phyloP scores from a whole-genome alignment of 345 rosid genomes.

The Euphorbia tirucalli region DNA sequence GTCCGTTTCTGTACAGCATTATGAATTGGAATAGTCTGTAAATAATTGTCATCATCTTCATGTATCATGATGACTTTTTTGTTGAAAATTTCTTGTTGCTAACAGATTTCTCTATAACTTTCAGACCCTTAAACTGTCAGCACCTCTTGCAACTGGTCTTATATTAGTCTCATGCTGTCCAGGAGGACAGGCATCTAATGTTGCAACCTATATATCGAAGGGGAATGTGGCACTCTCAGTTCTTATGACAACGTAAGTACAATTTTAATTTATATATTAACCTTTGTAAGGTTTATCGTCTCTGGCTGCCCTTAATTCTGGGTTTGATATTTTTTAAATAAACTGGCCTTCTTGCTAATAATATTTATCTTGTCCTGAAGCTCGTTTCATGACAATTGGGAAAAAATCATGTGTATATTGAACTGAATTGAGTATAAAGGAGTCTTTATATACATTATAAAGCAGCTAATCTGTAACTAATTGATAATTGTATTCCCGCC shows the following conservation, averaged over 20 bases:
- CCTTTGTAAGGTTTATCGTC: slow-evolving; percentile 14
- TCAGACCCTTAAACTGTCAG: slow-evolving; percentile 82
- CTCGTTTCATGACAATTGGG: neutral
- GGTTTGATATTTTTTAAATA: neutral
- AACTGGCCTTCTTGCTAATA: neutral
- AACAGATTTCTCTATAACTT: slow-evolving; percentile 23
- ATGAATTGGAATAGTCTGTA: neutral
- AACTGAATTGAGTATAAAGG: neutral
- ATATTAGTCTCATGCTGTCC: slow-evolving; percentile 98
- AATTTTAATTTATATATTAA: neutral
- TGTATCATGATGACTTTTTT: neutral
- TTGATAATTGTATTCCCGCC: too few species aligned
- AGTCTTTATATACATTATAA: neutral
- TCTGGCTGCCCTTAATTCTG: slow-evolving; percentile 1
- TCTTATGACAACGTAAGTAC: slow-evolving; percentile 91
- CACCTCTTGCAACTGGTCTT: slow-evolving; percentile 96
- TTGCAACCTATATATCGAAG: slow-evolving; percentile 92
- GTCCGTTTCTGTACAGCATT: too few species aligned
- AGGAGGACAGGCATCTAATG: slow-evolving; percentile 96
- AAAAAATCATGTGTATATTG: neutral
- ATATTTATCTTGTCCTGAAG: neutral
- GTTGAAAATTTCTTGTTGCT: slow-evolving; percentile 14
- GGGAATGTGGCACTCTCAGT: slow-evolving; percentile 98
- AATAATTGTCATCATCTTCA: neutral
- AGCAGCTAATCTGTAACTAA: too few species aligned